These are phyloP conservation scores for Phaeolepiota aurea DNA, from an alignment of 768 basidiomycete species.

Conservation along the genomic window DNA sequence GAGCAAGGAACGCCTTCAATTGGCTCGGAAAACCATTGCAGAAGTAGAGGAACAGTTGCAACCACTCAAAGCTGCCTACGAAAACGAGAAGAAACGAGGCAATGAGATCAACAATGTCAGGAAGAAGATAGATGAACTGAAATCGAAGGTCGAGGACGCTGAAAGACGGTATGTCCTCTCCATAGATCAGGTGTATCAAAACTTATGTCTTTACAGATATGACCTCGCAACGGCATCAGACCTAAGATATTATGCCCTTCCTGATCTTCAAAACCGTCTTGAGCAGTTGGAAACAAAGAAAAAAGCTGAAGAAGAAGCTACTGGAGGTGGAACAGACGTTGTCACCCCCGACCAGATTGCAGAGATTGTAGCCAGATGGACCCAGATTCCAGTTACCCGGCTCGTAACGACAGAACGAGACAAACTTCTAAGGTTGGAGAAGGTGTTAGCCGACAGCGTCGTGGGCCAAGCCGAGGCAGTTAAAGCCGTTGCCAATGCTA, in stretches of 20 bases:
- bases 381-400: conserved; percentile 82
- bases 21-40: conserved; percentile 70
- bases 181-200: conserved; percentile 7
- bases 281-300: conserved; percentile 68
- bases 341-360: conserved; percentile 90
- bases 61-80: conserved; percentile 80
- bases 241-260: conserved; percentile 85
- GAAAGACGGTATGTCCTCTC: conserved; percentile 58
- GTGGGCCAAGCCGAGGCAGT: conserved; percentile 91
- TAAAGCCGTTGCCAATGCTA: conserved; percentile 88
- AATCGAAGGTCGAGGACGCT: conserved; percentile 88
- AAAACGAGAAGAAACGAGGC: conserved; percentile 75
- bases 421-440: conserved; percentile 83
- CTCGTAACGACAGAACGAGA: conserved; percentile 88
- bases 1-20: conserved; percentile 72
- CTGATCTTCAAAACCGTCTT: conserved; percentile 74
- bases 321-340: conserved; percentile 47
- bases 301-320: conserved; percentile 55
- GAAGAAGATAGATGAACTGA: conserved; percentile 83
- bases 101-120: conserved; percentile 74
- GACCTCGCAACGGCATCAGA: conserved; percentile 79
- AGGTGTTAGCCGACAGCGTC: conserved; percentile 64
- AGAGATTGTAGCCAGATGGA: conserved; percentile 92
- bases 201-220: conserved; percentile 28
- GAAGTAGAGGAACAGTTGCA: conserved; percentile 79